Base-by-base conservation (phyloP, 352 stramenopile species). In the Globisporangium spiculum region DNA sequence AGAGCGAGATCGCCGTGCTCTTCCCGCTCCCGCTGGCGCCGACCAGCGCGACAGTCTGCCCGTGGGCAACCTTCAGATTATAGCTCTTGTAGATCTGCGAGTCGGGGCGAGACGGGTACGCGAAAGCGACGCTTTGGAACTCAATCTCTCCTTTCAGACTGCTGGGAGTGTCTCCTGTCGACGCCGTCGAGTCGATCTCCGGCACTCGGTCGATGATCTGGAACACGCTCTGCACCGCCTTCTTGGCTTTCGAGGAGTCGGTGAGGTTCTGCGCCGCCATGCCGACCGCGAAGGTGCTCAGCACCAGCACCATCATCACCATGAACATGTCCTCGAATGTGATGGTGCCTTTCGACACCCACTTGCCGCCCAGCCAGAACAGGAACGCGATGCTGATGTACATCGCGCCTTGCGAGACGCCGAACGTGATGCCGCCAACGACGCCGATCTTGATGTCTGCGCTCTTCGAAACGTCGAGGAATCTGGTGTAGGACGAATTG, bases 11-110 rank as follows among this genome's bases (percentile, higher is more conserved):
- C 36, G 89, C 82, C 14, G 88, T 97, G 57, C 69, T 88, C 69
- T 98, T 98, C 34, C 92, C 92, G 60, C 80, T 91, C 12, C 91
- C 91, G 68, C 71, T 90, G 32, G 79, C 71, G 4, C 94, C 94
- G 27, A 97, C 88, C 5, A 98, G 69, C 10, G 93, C 94, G 34
- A 97, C 79, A 1, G 87, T 83, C 24, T 76, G 83, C 3, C 83
- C 83, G 24, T 76, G 83, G n/a, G 78, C 67, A 53, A 87, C 80
- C 8, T 66, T 66, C 44, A 89, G 62, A 14, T 69, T 84, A 68
- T 88, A 88, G 6, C 60, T 61, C 6, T 68, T 67, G 38, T 75
- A 87, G 4, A 89, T 74, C 0, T 69, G 62, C 9, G 80, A 65
- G 8, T 87, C 71, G 0, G 80, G 80, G 1, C 80, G 80, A 22